Evolutionary conservation across 2,329 filamentous ascomycete genomes (phyloP).

Genomic region (Paracoccidioides brasiliensis): DNA sequence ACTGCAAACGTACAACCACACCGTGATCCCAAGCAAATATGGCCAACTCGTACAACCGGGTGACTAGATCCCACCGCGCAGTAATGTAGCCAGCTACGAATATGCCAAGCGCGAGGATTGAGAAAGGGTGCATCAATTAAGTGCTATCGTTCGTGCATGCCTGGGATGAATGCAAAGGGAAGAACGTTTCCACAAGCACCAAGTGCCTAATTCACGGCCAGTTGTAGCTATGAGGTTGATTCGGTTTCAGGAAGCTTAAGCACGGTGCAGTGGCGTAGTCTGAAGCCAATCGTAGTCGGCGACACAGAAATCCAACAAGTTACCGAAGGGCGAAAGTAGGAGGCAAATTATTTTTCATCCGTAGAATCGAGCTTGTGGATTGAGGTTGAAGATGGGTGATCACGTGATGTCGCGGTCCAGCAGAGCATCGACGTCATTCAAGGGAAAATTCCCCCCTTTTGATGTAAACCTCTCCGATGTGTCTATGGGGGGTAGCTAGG

Average conservation of each 20-base stretch:
- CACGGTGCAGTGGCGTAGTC: neutral
- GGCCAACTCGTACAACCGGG: conserved; percentile 87
- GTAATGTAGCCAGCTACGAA: conserved; percentile 99
- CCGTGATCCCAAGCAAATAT: conserved; percentile 98
- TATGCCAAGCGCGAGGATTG: conserved; percentile 86
- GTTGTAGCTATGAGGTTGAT: neutral
- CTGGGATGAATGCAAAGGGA: conserved; percentile 7
- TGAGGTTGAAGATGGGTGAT: neutral
- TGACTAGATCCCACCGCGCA: conserved; percentile 96
- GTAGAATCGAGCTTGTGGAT: no score
- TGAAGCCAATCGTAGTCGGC: neutral
- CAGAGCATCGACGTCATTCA: no score
- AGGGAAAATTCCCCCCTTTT: no score
- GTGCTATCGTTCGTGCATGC: conserved; percentile 21
- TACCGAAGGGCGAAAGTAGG: neutral
- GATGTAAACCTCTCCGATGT: no score
- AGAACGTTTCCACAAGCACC: neutral
- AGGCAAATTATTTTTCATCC: neutral
- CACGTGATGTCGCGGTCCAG: neutral
- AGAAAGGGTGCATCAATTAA: conserved; percentile 86
- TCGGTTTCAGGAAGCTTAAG: neutral
- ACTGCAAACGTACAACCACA: conserved; percentile 58
- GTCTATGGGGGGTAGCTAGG: neutral
- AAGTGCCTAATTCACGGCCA: neutral
- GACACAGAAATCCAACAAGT: neutral